Evolutionary conservation across 331 rosid genomes (phyloP), one percentile per base, ranked within the genome.

Genomic region (Spiraea crenata): DNA sequence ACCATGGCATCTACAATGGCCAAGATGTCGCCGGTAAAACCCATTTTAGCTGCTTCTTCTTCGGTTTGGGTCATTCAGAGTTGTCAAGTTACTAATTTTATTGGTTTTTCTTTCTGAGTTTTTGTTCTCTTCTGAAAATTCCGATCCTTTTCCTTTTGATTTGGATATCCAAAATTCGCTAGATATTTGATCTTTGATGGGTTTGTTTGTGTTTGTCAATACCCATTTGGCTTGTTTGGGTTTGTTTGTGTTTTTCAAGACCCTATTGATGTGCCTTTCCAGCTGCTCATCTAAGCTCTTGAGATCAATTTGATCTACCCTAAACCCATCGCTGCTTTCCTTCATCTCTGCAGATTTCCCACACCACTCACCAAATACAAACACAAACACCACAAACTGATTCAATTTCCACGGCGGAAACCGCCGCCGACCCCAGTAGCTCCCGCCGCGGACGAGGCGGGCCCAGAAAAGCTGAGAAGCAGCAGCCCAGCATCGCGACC

Each of bases 271-370:
- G 55, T 93, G 99, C 80, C 97, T 87, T 83, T 90, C 96, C 1
- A 93, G 92, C 75, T 93, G 98, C 66, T 93, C 99, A 65, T 93
- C 99, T 76, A 93, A 86, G 90, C 95, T 93, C 86, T 93, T 93
- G 71, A 93, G 96, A 91, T 93, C 99, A 87, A 93, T 93, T 90
- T 93, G 97, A 87, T 93, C 98, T 7, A 97, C 98, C 48, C 98
- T 71, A 61, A 90, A 93, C 69, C 96, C 99, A 81, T 87, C 99
- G 74, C 87, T 74, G 76, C 57, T 74, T 39, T 91, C 97, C 85
- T 91, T 91, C 99, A 91, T 93, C 12, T 77, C 71, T 76, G 19
- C 16, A 9, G 15, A 11, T 40, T 41, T 49, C 46, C 31, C 31
- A 25, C 31, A 25, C 31, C 31, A 25, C 31, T 25, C 31, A 25